Base-by-base conservation (phyloP, 176 grass and related monocot species). In the Aegilops umbellulata region DNA sequence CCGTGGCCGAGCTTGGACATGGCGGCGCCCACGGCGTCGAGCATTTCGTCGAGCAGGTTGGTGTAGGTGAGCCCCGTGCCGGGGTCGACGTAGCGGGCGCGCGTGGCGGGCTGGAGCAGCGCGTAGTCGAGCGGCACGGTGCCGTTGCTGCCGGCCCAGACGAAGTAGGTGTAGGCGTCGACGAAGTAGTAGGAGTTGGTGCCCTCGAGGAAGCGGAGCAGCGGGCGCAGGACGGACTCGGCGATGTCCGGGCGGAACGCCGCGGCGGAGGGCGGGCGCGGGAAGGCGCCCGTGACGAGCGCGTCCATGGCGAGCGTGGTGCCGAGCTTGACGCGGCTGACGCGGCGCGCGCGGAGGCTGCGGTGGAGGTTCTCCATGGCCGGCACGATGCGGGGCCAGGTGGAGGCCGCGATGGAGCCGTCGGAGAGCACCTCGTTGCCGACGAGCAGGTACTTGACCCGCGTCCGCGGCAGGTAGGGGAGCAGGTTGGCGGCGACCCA, bases 391-490 rank as follows among this genome's bases (percentile, higher is more conserved):
- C 30, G 78, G 3, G 85, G 68, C 96, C 96, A 94, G 42, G 81
- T 77, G 57, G 96, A 89, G 47, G 49, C 25, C 8, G 85, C 76
- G 44, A 94, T 51, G 84, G 93, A 91, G 41, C 20, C 19, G 84
- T 98, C 88, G 55, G 96, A 95, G 74, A 98, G 93, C 42, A 98
- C 68, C 92, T 98, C 96, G 86, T 98, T 95, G 9, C 96, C 96
- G 58, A 98, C 88, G 80, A 98, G 96, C 12, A 95, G 90, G 86
- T 84, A 98, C 80, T 87, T 92, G 71, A 98, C 62, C 44, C 90
- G 87, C 68, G 94, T 90, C 26, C 5, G 20, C 3, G 75, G 86
- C 53, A 80, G 73, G 87, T 89, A 88, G 23, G 93, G 96, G 24
- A 82, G 55, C 27, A 98, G 63, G 74, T 98, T 94, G 6, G 58